phyloP scores from a whole-genome alignment of 2,329 filamentous ascomycete species.

The Fusarium mundagurra region DNA sequence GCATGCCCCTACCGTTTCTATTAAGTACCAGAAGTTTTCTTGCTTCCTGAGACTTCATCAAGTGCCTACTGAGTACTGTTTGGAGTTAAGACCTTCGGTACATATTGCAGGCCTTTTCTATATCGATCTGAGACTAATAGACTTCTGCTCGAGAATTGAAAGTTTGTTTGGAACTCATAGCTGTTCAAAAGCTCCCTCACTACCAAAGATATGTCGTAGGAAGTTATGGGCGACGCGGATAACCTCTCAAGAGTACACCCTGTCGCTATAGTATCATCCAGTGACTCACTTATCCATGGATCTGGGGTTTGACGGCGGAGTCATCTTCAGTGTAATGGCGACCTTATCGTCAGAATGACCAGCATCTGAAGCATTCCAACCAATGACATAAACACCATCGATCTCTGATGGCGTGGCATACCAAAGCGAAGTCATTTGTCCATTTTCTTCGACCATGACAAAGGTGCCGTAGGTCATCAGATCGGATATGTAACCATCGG shows the following conservation, averaged over 20 bases:
- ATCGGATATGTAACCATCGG: neutral
- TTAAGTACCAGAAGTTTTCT: rapidly evolving
- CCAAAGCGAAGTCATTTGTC: neutral
- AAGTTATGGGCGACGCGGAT: neutral
- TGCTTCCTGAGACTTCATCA: neutral
- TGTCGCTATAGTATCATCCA: rapidly evolving
- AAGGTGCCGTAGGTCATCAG: conserved; percentile 1
- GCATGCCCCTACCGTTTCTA: too few species aligned
- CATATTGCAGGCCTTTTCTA: too few species aligned
- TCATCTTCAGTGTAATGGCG: neutral
- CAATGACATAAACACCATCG: neutral
- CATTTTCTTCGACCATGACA: neutral
- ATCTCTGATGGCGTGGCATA: neutral
- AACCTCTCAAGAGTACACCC: too few species aligned
- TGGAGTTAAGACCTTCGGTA: rapidly evolving
- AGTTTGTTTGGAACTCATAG: neutral
- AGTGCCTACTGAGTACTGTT: neutral
- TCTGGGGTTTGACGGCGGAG: neutral
- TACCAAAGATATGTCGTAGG: rapidly evolving
- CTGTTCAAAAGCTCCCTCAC: too few species aligned
- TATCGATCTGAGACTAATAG: neutral
- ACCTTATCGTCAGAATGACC: neutral
- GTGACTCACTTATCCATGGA: neutral
- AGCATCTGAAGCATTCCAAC: neutral
- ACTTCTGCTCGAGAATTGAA: neutral